Base-by-base conservation (phyloP, 2,329 filamentous ascomycete genomes). In the Fusarium nelsonii region DNA sequence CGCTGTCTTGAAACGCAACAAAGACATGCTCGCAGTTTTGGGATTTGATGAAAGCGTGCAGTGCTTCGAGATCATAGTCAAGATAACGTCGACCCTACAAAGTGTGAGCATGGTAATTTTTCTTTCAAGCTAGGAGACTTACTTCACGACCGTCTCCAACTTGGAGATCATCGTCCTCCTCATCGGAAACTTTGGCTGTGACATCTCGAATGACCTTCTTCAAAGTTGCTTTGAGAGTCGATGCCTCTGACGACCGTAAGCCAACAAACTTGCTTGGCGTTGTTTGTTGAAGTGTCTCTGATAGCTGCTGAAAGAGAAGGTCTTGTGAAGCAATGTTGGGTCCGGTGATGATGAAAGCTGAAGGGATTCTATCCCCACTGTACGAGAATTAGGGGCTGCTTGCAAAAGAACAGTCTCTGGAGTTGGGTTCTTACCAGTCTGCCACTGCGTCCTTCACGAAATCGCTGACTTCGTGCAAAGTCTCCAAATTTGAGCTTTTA, bases 1-100 rank as follows among this genome's bases (percentile, higher is more conserved):
- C 93, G 66, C 91, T 93, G 74, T 96, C 92, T 76, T 94, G 90
- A 62, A 96, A 89, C 0, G 91, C 88, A 49, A 97, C 82, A 52
- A 93, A 85, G 11, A 95, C 85, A 70, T 88, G 88, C 40, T 85
- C 79, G 32, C 84, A 85, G 26, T 79, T 77, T 37, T 85, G 84
- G 10, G 83, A 80, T 61, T 83, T 84, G 15, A 89, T 82, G 77
- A 87, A 89, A 28, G 87, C 84, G 64, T 89, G 81, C 32, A 96
- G 79, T 26, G 91, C 88, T 72, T 92, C 90, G 16, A 96, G 84
- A 74, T 96, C 93, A 76, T 95, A 96, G 72, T 92, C 91, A 4
- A 95, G 84, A 62, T 92, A 87, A 76, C 87, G 89, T 34, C 86
- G 86, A 2, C 87, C 88, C 84, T 90, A 72, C 66, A 6, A 50